Conservation (phyloP, 345 rosid species). For the Sapria himalayana region DNA sequence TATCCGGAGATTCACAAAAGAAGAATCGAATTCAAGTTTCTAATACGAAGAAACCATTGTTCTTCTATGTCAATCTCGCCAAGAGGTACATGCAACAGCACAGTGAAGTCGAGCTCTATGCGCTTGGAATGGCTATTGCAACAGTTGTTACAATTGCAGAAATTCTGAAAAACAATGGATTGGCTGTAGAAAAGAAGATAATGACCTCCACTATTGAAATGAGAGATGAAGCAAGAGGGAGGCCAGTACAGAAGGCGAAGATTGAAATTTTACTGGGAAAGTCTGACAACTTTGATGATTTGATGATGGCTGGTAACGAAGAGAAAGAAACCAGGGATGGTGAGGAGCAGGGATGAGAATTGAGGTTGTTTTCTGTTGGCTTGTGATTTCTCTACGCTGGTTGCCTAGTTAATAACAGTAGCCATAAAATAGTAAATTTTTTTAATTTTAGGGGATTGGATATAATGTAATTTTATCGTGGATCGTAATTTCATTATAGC, state of each 20-base stretch:
- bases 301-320: too few species aligned
- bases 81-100: slow-evolving; percentile 72
- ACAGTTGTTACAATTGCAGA: slow-evolving; percentile 64
- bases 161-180: slow-evolving; percentile 52
- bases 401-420: too few species aligned
- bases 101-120: slow-evolving; percentile 50
- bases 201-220: slow-evolving; percentile 73
- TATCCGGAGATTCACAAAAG: slow-evolving; percentile 19
- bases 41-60: slow-evolving; percentile 46
- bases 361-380: too few species aligned
- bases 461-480: too few species aligned
- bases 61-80: slow-evolving; percentile 65
- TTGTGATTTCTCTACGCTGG: too few species aligned
- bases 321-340: too few species aligned
- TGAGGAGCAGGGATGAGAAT: too few species aligned
- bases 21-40: slow-evolving; percentile 64
- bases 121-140: slow-evolving; percentile 70
- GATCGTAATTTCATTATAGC: too few species aligned
- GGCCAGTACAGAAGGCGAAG: slow-evolving; percentile 72
- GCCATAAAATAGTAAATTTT: too few species aligned
- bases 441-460: too few species aligned
- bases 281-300: too few species aligned
- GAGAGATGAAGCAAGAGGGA: slow-evolving; percentile 73
- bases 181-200: slow-evolving; percentile 60
- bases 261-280: too few species aligned